A percentile compares a stretch with the other conserved stretches of the same genome.
phyloP scores from a whole-genome alignment of 768 basidiomycete species.

The Naematelia encephala region DNA sequence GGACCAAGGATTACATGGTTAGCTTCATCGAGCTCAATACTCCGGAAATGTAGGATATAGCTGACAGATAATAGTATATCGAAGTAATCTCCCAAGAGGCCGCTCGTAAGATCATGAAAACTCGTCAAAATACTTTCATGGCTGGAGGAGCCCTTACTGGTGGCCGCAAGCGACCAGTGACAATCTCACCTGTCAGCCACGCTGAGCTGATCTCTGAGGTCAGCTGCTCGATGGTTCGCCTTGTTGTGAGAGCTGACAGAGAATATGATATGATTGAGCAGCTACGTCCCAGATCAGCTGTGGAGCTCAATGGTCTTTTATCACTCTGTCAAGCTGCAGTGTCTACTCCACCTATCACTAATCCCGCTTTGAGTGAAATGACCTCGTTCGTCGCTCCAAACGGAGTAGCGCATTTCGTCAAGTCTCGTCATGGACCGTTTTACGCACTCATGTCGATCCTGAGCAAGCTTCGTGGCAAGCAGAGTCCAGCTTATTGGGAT shows the following conservation, averaged over 20 bases:
- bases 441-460: conserved; percentile 37
- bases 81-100: conserved; percentile 30
- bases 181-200: conserved; percentile 32
- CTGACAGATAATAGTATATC: conserved; percentile 29
- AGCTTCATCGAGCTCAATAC: conserved; percentile 7
- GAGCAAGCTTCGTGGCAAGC: conserved; percentile 31
- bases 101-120: conserved; percentile 31
- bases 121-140: conserved; percentile 36
- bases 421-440: conserved; percentile 41
- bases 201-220: conserved; percentile 35
- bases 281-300: conserved; percentile 37
- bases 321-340: conserved; percentile 37
- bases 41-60: not conserved
- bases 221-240: too few relatives aligned
- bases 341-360: conserved; percentile 4
- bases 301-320: conserved; percentile 32
- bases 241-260: too few relatives aligned
- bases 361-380: not conserved
- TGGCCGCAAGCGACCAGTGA: conserved; percentile 33
- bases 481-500: conserved; percentile 43
- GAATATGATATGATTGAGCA: conserved; percentile 10
- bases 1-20: conserved; percentile 42
- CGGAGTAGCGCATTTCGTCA: conserved; percentile 36
- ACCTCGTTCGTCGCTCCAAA: conserved; percentile 13
- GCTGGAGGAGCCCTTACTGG: conserved; percentile 23